Percentiles rank a stretch among this genome's conserved stretches.
phyloP scores from a whole-genome alignment of 768 basidiomycete species.

The Fistulinella prunicolor region DNA sequence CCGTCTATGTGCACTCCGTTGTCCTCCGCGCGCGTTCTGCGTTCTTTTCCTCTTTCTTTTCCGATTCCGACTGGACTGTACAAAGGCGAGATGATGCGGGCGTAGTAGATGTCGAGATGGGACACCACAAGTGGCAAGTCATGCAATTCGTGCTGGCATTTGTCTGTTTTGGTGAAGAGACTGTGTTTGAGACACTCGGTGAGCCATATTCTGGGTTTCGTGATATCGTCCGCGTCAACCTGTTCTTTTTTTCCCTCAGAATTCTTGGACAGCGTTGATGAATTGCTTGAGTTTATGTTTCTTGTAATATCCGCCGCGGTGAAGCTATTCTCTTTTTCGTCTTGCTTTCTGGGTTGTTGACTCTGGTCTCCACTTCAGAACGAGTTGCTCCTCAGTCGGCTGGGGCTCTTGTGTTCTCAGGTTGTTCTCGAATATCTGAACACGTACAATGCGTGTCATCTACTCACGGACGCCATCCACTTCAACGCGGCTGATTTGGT shows the following conservation, averaged over 20 bases:
- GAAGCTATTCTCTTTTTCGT: constrained; percentile 21
- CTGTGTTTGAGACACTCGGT: constrained; percentile 74
- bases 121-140: constrained; percentile 67
- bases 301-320: constrained; percentile 84
- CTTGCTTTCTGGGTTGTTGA: background rate
- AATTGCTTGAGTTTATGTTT: constrained; percentile 83
- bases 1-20: constrained; percentile 65
- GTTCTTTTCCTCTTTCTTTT: constrained; percentile 84
- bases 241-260: constrained; percentile 38
- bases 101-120: constrained; percentile 61
- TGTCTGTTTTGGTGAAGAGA: constrained; percentile 71
- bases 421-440: constrained; percentile 67
- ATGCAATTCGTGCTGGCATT: constrained; percentile 76
- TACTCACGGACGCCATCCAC: constrained; percentile 80
- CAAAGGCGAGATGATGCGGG: constrained; percentile 55
- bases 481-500: constrained; percentile 70
- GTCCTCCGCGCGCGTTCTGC: constrained; percentile 80
- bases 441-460: constrained; percentile 71
- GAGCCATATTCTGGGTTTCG: constrained; percentile 22
- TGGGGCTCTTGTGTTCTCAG: constrained; percentile 79
- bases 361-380: constrained; percentile 51
- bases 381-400: constrained; percentile 83
- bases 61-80: constrained; percentile 76
- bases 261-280: constrained; percentile 62
- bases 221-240: constrained; percentile 2